A percentile compares a stretch with the other conserved stretches of the same genome.
phyloP scores from a whole-genome alignment of 2,329 filamentous ascomycete genomes.

The Aspergillus niger region DNA sequence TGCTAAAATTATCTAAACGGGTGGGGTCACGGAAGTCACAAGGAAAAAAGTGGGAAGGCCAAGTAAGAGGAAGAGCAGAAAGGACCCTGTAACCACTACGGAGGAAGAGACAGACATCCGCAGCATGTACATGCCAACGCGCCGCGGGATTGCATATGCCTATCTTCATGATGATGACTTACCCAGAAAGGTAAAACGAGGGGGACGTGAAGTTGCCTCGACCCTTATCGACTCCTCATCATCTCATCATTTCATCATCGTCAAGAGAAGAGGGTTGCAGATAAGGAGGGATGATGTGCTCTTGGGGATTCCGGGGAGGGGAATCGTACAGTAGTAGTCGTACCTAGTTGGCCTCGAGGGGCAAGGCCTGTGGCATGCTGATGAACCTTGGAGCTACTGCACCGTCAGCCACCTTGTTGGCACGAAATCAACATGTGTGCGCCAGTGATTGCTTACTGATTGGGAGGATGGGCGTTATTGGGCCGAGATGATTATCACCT shows the following conservation, averaged over 20 bases:
- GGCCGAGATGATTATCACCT: constrained; percentile 9
- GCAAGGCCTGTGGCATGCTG: constrained; percentile 9
- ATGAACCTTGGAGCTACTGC: constrained; percentile 24
- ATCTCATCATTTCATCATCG: too few relatives aligned
- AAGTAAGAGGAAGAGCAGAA: not conserved
- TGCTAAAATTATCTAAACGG: constrained; percentile 12
- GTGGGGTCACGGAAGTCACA: constrained; percentile 3
- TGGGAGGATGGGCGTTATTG: constrained; percentile 12
- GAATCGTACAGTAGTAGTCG: not conserved
- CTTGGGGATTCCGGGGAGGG: not conserved
- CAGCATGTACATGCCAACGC: constrained; percentile 6
- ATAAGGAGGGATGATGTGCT: not conserved
- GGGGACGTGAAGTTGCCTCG: too few relatives aligned
- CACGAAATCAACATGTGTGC: constrained; percentile 25
- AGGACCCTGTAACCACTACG: constrained; percentile 1
- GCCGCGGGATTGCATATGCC: constrained; percentile 3
- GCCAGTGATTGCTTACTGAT: constrained; percentile 21
- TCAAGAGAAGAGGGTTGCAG: not conserved
- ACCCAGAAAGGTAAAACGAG: not conserved
- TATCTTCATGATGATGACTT: not conserved
- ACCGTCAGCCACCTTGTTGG: constrained; percentile 25
- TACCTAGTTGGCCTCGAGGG: not conserved
- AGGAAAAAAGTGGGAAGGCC: not conserved
- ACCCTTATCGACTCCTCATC: too few relatives aligned
- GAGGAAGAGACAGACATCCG: not conserved